phyloP scores from a whole-genome alignment of 805 yeast species.

The Ogataea zsoltii region DNA sequence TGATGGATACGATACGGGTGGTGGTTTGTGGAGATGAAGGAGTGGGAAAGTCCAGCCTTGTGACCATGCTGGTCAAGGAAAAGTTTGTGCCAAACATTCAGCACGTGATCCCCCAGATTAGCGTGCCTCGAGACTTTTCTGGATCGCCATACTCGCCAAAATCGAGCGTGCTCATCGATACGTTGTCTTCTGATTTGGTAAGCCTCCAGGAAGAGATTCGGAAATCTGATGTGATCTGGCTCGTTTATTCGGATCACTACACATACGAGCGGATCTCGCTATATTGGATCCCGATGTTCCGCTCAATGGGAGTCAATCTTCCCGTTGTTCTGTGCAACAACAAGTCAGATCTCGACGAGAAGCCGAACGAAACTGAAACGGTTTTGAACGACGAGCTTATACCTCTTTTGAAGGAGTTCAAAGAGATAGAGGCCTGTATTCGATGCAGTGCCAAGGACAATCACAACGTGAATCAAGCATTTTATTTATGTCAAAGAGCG shows the following conservation, averaged over 20 bases:
- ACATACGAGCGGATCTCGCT: conserved; percentile 89
- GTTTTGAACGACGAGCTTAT: conserved; percentile 75
- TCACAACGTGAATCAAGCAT: conserved; percentile 85
- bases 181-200: conserved; percentile 64
- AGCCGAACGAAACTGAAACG: conserved; percentile 44
- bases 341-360: conserved; percentile 36
- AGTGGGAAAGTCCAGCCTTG: conserved; percentile 80
- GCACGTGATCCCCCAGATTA: conserved; percentile 77
- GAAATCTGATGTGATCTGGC: conserved; percentile 87
- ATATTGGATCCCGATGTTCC: conserved; percentile 91
- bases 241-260: conserved; percentile 92
- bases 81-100: conserved; percentile 75
- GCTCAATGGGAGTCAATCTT: conserved; percentile 90
- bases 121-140: conserved; percentile 73
- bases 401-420: conserved; percentile 84
- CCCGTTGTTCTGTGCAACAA: conserved; percentile 93
- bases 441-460: conserved; percentile 84
- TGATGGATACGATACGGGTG: conserved; percentile 61
- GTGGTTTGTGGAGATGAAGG: conserved; percentile 95
- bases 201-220: conserved; percentile 71
- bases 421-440: conserved; percentile 91
- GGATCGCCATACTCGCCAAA: conserved; percentile 59
- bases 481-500: conserved; percentile 90
- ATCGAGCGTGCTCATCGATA: conserved; percentile 77
- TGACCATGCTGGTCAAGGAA: conserved; percentile 81